Percentiles rank a stretch among this genome's conserved stretches.
These are phyloP conservation scores for Wickerhamomyces xylosicus DNA, from an alignment of 805 yeast genomes.

Conservation along the genomic window DNA sequence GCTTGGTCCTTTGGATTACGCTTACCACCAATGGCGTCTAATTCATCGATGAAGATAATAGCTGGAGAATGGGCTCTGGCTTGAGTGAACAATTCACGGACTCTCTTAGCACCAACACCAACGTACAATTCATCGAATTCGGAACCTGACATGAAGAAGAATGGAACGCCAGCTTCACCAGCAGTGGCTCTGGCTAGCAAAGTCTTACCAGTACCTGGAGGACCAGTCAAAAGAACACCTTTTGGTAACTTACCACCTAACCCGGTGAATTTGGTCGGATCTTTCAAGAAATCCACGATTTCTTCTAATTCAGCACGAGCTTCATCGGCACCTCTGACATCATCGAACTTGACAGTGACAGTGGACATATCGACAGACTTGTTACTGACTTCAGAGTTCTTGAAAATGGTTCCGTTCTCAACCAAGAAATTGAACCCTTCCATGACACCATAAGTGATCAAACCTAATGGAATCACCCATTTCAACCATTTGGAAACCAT, in stretches of 20 bases:
- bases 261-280: conserved; percentile 92
- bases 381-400: conserved; percentile 60
- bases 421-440: conserved; percentile 68
- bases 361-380: conserved; percentile 76
- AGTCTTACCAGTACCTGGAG: conserved; percentile 99
- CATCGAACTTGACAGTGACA: conserved; percentile 80
- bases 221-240: conserved; percentile 94
- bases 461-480: conserved; percentile 76
- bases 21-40: conserved; percentile 98
- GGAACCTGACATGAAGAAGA: conserved; percentile 96
- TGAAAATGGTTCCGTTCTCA: conserved; percentile 76
- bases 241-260: conserved; percentile 96
- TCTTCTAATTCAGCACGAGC: conserved; percentile 96
- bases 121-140: conserved; percentile 97
- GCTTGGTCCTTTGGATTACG: conserved; percentile 98
- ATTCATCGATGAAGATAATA: conserved; percentile 91
- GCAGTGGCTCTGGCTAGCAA: conserved; percentile 96
- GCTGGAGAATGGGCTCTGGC: conserved; percentile 97
- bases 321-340: conserved; percentile 97
- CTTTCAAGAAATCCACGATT: conserved; percentile 93
- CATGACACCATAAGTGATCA: conserved; percentile 72
- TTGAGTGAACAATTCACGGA: conserved; percentile 85
- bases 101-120: conserved; percentile 98
- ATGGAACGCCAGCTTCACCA: conserved; percentile 98
- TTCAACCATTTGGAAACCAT: conserved; percentile 79